These are phyloP conservation scores for Trichoderma semiorbis DNA, from an alignment of 2,329 filamentous ascomycete genomes.

Conservation along the genomic window DNA sequence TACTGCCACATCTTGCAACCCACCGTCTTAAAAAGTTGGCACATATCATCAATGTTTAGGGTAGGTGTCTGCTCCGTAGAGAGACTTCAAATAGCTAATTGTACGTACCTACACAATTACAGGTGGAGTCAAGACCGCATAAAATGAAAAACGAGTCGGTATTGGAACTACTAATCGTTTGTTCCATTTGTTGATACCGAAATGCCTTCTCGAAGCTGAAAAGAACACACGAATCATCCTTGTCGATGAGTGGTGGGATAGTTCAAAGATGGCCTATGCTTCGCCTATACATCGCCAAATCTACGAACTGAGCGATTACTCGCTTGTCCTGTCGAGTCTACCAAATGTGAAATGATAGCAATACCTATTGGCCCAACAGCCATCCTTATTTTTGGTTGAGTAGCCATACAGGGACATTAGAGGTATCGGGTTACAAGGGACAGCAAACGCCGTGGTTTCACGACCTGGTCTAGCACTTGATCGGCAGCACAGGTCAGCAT, in stretches of 20 bases:
- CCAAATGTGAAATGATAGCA: neutral
- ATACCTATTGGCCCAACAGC: neutral
- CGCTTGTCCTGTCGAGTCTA: neutral
- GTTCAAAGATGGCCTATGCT: neutral
- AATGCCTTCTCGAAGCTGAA: neutral
- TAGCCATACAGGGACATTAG: neutral
- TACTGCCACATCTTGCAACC: neutral
- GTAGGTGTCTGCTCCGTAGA: neutral
- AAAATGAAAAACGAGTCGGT: neutral
- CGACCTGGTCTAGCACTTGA: neutral
- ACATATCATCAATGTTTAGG: neutral
- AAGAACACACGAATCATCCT: neutral
- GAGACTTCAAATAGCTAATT: neutral
- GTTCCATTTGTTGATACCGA: neutral
- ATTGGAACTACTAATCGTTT: neutral
- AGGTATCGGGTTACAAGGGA: neutral
- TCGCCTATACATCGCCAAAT: neutral
- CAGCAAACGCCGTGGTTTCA: conserved; percentile 1
- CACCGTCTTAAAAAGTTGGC: neutral
- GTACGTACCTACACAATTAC: neutral
- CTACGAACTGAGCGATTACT: neutral
- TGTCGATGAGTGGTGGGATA: neutral
- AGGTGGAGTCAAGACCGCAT: neutral
- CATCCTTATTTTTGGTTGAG: neutral
- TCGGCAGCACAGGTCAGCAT: neutral